A percentile compares a stretch with the other conserved stretches of the same genome.
phyloP scores from a whole-genome alignment of 108 stramenopile species.

The Asterionellopsis glacialis region DNA sequence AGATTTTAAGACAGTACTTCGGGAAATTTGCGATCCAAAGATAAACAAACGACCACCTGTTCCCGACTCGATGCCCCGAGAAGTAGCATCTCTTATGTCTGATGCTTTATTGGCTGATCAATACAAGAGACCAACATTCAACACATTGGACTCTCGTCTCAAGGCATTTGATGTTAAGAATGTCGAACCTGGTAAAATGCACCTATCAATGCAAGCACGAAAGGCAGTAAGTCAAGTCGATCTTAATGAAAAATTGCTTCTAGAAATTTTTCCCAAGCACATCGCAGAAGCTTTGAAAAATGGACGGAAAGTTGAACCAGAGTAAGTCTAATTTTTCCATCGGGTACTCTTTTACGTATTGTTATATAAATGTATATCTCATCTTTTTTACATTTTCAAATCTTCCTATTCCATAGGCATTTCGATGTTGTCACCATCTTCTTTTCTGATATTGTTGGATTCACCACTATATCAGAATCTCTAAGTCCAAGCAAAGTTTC shows the following conservation, averaged over 20 bases:
- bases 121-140: constrained; percentile 18
- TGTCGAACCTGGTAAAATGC: constrained; percentile 27
- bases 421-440: too few relatives aligned
- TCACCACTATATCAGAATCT: constrained; percentile 8
- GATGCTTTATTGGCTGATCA: constrained; percentile 33
- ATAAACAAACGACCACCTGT: constrained; percentile 46
- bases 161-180: neutral
- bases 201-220: constrained; percentile 6
- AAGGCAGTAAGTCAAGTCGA: neutral
- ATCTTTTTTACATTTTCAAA: too few relatives aligned
- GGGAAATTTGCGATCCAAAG: constrained; percentile 22
- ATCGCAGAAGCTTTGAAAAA: constrained; percentile 42
- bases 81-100: constrained; percentile 19
- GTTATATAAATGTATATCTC: too few relatives aligned
- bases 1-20: constrained; percentile 26
- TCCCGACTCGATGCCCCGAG: too few relatives aligned
- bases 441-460: too few relatives aligned
- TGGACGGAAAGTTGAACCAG: too few relatives aligned
- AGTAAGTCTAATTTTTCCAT: too few relatives aligned
- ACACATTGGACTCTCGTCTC: neutral
- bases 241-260: neutral
- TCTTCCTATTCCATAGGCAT: too few relatives aligned
- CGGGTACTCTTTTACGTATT: too few relatives aligned
- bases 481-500: constrained; percentile 26
- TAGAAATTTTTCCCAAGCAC: constrained; percentile 44